Base-by-base conservation (phyloP, 2,329 filamentous ascomycete genomes). In the Dothideomycetes sp. region DNA sequence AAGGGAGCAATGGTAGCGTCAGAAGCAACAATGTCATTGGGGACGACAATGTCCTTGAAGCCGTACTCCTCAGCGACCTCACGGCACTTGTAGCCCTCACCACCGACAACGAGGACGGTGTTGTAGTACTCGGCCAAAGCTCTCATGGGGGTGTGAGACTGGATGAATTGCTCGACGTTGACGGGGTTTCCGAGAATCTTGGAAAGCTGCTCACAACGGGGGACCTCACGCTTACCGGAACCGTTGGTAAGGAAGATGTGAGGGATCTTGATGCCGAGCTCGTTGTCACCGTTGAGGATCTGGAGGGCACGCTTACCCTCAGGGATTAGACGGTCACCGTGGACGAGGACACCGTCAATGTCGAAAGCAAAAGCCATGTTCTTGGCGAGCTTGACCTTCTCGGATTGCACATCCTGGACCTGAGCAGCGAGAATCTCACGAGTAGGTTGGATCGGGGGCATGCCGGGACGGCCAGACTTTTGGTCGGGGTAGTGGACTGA, bases 311-410 rank as follows among this genome's bases (percentile, higher is more conserved):
- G 70, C 53, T 73, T 68, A 46, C 77, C 80, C 63, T 83, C 73
- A 29, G 78, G 77, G 47, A 84, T 84, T 44, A 82, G 64, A 44
- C 79, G 69, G 62, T 81, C 79, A 54, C 80, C 80, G 61, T 84
- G 80, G 43, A 84, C 80, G 17, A 85, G 69, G 44, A 86, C 81
- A 66, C 81, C 82, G 53, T 86, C 77, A 47, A 80, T 80, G 59
- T 87, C 83, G 55, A 87, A 88, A 53, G 80, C 82, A 49, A 87
- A 87, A 5, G 80, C 79, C 80, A 86, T 84, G 65, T 85, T 79
- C 71, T 85, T 85, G 44, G 80, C 81, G 44, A 73, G 71, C 20
- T 64, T 64, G 12, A 82, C 80, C 65, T 82, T 83, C 51, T 79
- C 73, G 43, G 71, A 62, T 51, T 73, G 69, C 49, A 84, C 67